phyloP scores from a whole-genome alignment of 1,284 basidiomycete species.

The Cystobasidium sp. region DNA sequence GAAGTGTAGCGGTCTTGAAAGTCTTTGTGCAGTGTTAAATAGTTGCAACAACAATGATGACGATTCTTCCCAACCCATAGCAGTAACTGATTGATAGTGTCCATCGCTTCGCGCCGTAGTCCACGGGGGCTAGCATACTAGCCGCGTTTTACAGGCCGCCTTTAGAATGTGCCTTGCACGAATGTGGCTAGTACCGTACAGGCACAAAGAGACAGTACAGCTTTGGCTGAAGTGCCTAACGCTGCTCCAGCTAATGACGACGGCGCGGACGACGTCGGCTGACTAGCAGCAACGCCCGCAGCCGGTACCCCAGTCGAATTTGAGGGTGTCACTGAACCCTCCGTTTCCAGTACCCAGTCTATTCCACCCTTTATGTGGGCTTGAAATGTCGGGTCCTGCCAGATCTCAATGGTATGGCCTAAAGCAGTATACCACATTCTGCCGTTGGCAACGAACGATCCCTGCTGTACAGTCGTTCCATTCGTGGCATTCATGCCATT shows the following conservation, averaged over 20 bases:
- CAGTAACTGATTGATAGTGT: too few relatives aligned
- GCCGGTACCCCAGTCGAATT: neutral
- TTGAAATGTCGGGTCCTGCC: constrained; percentile 42
- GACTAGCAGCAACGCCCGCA: neutral
- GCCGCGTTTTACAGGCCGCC: too few relatives aligned
- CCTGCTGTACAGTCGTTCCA: constrained; percentile 29
- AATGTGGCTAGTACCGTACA: neutral
- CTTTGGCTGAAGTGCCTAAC: neutral
- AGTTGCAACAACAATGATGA: too few relatives aligned
- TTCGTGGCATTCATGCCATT: constrained; percentile 42
- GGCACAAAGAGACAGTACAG: neutral
- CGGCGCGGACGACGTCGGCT: neutral
- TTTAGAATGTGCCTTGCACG: neutral
- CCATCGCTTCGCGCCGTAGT: too few relatives aligned
- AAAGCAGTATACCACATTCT: constrained; percentile 41
- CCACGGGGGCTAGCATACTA: too few relatives aligned
- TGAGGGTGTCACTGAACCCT: neutral
- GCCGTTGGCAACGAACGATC: constrained; percentile 19
- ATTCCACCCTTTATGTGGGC: constrained; percentile 43
- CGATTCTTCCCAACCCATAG: too few relatives aligned
- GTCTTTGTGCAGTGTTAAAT: too few relatives aligned
- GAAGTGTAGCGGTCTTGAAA: too few relatives aligned
- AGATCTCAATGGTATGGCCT: constrained; percentile 35
- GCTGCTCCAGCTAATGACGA: neutral
- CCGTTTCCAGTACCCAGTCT: constrained; percentile 30